These are phyloP conservation scores for Starmerella bombi DNA, from an alignment of 805 yeast genomes.

Conservation along the genomic window DNA sequence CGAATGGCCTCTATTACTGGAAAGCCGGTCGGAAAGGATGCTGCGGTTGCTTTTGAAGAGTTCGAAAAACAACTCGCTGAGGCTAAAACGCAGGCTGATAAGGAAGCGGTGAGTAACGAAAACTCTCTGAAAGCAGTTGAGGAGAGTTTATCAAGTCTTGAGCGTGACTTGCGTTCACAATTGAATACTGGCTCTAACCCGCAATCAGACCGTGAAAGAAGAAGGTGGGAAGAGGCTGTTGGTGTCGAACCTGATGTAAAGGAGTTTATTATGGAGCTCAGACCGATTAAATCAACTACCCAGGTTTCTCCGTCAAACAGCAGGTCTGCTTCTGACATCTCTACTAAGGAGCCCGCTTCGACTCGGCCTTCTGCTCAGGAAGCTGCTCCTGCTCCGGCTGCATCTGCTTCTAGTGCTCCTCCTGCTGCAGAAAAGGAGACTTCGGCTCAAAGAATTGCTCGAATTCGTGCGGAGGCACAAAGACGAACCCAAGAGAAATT, in stretches of 20 bases:
- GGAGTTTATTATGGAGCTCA: conserved; percentile 45
- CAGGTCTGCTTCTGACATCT: not conserved
- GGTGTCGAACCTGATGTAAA: conserved; percentile 62
- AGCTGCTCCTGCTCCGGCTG: not conserved
- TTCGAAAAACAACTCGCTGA: conserved; percentile 42
- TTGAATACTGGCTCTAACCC: conserved; percentile 26
- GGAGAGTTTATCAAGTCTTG: conserved; percentile 51
- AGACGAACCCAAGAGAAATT: conserved; percentile 22
- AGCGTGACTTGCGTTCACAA: conserved; percentile 37
- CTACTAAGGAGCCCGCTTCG: not conserved
- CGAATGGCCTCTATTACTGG: conserved; percentile 93
- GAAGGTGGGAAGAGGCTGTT: conserved; percentile 70
- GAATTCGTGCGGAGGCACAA: conserved; percentile 24
- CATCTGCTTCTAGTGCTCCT: not conserved
- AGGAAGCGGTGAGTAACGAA: conserved; percentile 44
- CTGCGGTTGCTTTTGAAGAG: conserved; percentile 36
- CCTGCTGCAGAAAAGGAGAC: conserved; percentile 15
- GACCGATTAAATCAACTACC: no score
- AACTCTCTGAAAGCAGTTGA: conserved; percentile 59
- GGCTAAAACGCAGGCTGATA: conserved; percentile 39
- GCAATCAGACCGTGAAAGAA: conserved; percentile 35
- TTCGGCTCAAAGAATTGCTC: conserved; percentile 22
- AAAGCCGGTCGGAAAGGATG: conserved; percentile 33
- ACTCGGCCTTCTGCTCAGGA: conserved; percentile 16
- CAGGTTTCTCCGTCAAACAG: not conserved